A percentile compares a stretch with the other conserved stretches of the same genome.
These are phyloP conservation scores for Dactylonectria estremocensis DNA, from an alignment of 2,329 filamentous ascomycete genomes.

Conservation along the genomic window DNA sequence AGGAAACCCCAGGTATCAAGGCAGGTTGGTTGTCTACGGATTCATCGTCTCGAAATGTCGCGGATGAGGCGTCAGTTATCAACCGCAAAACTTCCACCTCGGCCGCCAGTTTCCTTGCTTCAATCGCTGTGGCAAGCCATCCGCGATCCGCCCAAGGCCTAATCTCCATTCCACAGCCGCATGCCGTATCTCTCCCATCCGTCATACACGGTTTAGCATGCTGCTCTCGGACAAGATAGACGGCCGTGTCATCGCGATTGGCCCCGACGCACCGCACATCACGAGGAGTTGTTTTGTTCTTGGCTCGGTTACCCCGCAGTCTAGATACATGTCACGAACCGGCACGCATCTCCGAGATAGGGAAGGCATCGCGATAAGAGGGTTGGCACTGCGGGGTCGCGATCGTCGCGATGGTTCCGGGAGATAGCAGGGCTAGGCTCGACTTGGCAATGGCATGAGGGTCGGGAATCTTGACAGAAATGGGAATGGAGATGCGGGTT, in stretches of 20 bases:
- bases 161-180: not conserved
- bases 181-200: slow-evolving; percentile 14
- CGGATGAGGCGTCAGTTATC: slow-evolving; percentile 2
- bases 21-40: not conserved
- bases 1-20: not conserved
- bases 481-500: slow-evolving; percentile 15
- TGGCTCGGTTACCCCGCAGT: slow-evolving; percentile 27
- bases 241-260: slow-evolving; percentile 9
- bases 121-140: not conserved
- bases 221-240: slow-evolving; percentile 26
- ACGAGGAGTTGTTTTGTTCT: not conserved
- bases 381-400: slow-evolving; percentile 16
- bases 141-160: not conserved
- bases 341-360: slow-evolving; percentile 30
- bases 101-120: not conserved
- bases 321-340: not conserved
- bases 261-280: not conserved
- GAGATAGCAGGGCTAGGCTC: slow-evolving; percentile 15
- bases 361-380: slow-evolving; percentile 18
- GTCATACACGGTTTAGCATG: slow-evolving; percentile 7
- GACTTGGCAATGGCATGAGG: slow-evolving; percentile 23
- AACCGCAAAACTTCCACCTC: not conserved
- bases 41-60: not conserved
- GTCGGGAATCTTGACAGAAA: slow-evolving; percentile 29
- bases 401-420: not conserved